These are phyloP conservation scores for Coemansia aciculifera DNA, from an alignment of 192 early-diverging fungal species.

Conservation along the genomic window DNA sequence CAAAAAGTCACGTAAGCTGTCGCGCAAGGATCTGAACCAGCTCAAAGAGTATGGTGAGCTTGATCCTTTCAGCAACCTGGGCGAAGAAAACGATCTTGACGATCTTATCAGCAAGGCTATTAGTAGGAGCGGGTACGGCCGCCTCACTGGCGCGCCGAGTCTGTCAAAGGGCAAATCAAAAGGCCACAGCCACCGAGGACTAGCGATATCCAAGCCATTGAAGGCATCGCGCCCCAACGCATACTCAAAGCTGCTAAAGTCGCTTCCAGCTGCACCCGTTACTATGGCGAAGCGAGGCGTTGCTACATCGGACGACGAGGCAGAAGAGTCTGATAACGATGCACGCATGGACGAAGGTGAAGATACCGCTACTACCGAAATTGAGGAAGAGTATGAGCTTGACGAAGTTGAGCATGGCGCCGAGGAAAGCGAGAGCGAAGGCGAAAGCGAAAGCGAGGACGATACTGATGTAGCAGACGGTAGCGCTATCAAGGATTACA, in stretches of 20 bases:
- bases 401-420: conserved; percentile 31
- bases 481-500: conserved; percentile 41
- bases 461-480: conserved; percentile 5
- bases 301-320: conserved; percentile 32
- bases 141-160: conserved; percentile 22
- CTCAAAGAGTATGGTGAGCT: conserved; percentile 75
- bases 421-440: conserved; percentile 18
- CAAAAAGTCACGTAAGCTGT: conserved; percentile 41
- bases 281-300: not conserved
- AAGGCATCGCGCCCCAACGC: conserved; percentile 25
- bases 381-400: conserved; percentile 25
- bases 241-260: conserved; percentile 41
- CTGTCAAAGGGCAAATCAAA: not conserved
- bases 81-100: conserved; percentile 42
- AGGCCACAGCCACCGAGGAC: not conserved
- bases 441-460: conserved; percentile 9
- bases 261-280: conserved; percentile 14
- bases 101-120: conserved; percentile 51
- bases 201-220: conserved; percentile 7
- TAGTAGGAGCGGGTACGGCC: conserved; percentile 33
- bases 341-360: conserved; percentile 36
- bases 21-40: conserved; percentile 55
- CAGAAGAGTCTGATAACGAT: conserved; percentile 21
- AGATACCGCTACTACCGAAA: conserved; percentile 51
- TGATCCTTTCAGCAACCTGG: conserved; percentile 40